Base-by-base conservation (phyloP, 768 basidiomycete genomes). In the Coprinellus micaceus region DNA sequence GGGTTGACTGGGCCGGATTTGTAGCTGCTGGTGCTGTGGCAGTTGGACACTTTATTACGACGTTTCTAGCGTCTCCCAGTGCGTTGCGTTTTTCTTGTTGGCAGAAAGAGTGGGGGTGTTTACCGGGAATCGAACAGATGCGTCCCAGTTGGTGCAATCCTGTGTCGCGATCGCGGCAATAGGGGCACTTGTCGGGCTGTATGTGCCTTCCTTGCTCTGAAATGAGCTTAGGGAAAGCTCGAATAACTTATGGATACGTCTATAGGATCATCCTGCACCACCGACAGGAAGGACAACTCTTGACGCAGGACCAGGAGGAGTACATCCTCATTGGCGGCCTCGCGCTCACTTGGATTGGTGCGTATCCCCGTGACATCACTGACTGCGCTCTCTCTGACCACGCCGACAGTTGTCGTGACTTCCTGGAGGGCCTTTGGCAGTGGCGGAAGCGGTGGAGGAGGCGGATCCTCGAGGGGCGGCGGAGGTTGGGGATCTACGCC, bases 281-380 rank as follows among this genome's bases (percentile, higher is more conserved):
- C 62, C 78, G 79, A 55, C 74, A 71, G 64, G 76, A 81, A 45
- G 86, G 84, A 13, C 79, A 79, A 50, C 66, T 85, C 58, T 68
- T 92, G 62, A 83, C 86, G 44, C 83, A 82, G 61, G 77, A 76
- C 54, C 90, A 92, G 63, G 88, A 90, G 64, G 88, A 92, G 64
- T 78, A 83, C 69, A 72, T 87, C 19, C 64, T 92, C 68, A 86
- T 92, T 58, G 83, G 75, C 4, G 84, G 85, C 2, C 78, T 91
- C 55, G 88, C 84, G 11, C 71, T 91, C 56, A 82, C 88, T 66
- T 91, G 88, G 87, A 74, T 91, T 49, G 88, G 90, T 90, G 67
- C 37, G 51, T 52, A 17, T 41, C 4, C 6, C 21, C 40, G n/a
- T n/a, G n/a, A n/a, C n/a, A n/a, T n/a, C n/a, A n/a, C n/a, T n/a